These are phyloP conservation scores for Pythium plurisporium DNA, from an alignment of 352 stramenopile genomes.

Conservation along the genomic window DNA sequence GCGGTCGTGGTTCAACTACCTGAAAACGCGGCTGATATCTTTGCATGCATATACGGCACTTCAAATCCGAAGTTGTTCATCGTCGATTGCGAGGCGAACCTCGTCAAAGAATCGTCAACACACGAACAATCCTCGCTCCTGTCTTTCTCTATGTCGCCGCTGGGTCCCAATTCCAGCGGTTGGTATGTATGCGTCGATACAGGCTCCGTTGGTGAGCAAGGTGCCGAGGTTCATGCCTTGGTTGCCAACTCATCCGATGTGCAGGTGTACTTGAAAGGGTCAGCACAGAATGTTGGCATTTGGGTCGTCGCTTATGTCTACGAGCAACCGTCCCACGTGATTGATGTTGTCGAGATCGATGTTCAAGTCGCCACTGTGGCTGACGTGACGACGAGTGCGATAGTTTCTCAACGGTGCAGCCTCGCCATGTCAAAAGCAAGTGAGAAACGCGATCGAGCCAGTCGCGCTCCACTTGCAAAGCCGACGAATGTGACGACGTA, in stretches of 20 bases:
- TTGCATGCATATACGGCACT: neutral
- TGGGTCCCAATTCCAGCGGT: neutral
- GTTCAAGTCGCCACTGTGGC: neutral
- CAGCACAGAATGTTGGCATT: constrained; percentile 4
- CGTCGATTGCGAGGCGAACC: neutral
- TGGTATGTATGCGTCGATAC: constrained; percentile 16
- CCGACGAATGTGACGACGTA: constrained; percentile 1
- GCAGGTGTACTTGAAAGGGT: constrained; percentile 36
- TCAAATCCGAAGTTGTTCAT: neutral
- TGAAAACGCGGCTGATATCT: neutral
- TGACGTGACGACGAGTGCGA: neutral
- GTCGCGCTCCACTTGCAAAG: neutral
- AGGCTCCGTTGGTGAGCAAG: neutral
- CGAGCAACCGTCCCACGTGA: neutral
- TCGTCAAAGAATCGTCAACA: neutral
- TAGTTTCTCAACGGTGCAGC: neutral
- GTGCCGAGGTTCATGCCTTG: constrained; percentile 29
- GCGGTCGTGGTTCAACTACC: constrained; percentile 15
- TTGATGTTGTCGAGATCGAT: constrained; percentile 5
- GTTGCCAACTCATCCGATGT: constrained; percentile 28
- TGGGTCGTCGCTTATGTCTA: constrained; percentile 36
- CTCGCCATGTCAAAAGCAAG: neutral
- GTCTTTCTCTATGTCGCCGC: neutral
- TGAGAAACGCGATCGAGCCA: neutral
- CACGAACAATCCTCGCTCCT: neutral